Evolutionary conservation across 352 stramenopile species (phyloP).

Genomic region (Globisporangium irregulare): DNA sequence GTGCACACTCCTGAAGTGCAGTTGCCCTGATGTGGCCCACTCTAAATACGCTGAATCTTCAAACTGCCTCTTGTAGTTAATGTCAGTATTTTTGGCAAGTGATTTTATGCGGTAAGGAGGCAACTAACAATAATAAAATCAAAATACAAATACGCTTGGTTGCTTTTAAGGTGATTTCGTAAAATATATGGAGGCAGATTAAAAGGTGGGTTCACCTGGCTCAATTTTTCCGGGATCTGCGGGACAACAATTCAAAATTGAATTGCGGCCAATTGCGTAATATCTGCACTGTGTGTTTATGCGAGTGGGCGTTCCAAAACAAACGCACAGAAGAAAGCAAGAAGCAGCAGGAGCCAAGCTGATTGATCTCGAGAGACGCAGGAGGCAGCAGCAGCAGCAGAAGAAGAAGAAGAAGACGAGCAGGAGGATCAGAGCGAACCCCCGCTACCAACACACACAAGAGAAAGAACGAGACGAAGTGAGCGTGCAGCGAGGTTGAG

Average conservation of each 20-base stretch:
- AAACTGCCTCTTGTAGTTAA: background rate
- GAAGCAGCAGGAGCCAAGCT: background rate
- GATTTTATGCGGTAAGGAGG: background rate
- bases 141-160: background rate
- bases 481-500: background rate
- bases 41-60: background rate
- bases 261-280: background rate
- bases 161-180: background rate
- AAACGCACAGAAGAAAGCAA: background rate
- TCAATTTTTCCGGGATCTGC: background rate
- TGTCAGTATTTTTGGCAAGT: background rate
- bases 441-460: background rate
- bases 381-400: background rate
- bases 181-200: background rate
- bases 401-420: background rate
- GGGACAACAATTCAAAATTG: background rate
- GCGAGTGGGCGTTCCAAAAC: background rate
- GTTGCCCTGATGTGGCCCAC: background rate
- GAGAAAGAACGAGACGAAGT: background rate
- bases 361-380: background rate
- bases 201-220: background rate
- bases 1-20: background rate
- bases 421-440: background rate
- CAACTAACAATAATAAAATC: background rate
- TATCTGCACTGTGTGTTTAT: constrained; percentile 3